Evolutionary conservation across 768 basidiomycete species (phyloP), one percentile per base, ranked within the genome.

Genomic region (Suillus bovinus): DNA sequence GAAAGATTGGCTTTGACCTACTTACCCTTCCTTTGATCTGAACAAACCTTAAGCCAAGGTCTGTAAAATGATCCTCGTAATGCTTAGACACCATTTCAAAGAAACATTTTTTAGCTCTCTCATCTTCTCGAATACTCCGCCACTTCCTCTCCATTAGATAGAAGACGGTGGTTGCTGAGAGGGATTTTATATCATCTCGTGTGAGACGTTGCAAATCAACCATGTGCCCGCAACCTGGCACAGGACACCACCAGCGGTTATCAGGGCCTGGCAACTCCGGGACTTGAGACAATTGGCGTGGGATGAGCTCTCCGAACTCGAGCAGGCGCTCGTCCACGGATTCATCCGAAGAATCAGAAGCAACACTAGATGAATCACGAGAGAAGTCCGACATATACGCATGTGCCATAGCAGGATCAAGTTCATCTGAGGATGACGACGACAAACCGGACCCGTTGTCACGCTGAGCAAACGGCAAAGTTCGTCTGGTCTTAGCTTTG

Each of bases 331-430:
- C 59, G 27, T 73, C 76, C 22, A 60, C 61, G 42, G 63, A 59
- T 13, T 69, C 57, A 44, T 72, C 72, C 52, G 59, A 61, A 11
- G 79, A 76, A 47, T 80, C 79, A 2, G 80, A 72, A n/a, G 73
- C 77, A 7, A 79, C 75, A 14, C 73, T 74, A 24, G 82, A 80
- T 5, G 85, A 85, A 8, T 71, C 68, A n/a, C 81, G 80, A 13
- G 82, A 83, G 68, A 87, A 88, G 67, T 88, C 86, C 0, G 83
- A 78, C 68, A 83, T 84, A 64, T 87, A 87, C 13, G 44, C 68
- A 69, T 67, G 59, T 69, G 76, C 53, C 68, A 55, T 58, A 16
- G 54, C 59, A n/a, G 42, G 59, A 27, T 42, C 41, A 14, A 53
- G 65, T 27, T 20, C 62, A 1, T 76, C 74, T 14, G 68, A 67